Conservation (phyloP, 2,329 filamentous ascomycete species). For the Thelonectria blattea region DNA sequence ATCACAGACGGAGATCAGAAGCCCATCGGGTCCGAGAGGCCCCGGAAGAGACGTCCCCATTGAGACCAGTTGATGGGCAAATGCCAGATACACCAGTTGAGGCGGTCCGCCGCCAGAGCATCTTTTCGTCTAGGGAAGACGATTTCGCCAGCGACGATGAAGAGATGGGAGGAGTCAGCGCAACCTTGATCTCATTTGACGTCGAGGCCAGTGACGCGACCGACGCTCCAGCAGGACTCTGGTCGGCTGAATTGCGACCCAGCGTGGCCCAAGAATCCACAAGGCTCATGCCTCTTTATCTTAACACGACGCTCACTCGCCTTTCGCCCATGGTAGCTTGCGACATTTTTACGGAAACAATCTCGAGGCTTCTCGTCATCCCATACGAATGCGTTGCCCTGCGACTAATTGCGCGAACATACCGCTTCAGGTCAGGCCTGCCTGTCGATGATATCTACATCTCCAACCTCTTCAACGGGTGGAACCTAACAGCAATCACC, state of each 20-base stretch:
- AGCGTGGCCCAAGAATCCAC: slow-evolving; percentile 47
- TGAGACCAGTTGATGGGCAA: slow-evolving; percentile 41
- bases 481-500: slow-evolving; percentile 48
- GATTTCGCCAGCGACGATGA: slow-evolving; percentile 64
- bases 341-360: slow-evolving; percentile 53
- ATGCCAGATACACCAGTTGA: slow-evolving; percentile 40
- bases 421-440: slow-evolving; percentile 47
- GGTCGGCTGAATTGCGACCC: slow-evolving; percentile 65
- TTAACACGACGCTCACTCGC: slow-evolving; percentile 57
- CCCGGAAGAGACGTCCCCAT: slow-evolving; percentile 35
- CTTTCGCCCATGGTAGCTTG: slow-evolving; percentile 56
- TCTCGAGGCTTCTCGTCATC: slow-evolving; percentile 50
- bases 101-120: slow-evolving; percentile 51
- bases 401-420: slow-evolving; percentile 52
- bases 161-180: slow-evolving; percentile 59
- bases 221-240: slow-evolving; percentile 58
- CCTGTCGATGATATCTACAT: slow-evolving; percentile 48
- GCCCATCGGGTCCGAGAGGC: slow-evolving; percentile 31
- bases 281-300: slow-evolving; percentile 45
- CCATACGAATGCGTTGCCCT: slow-evolving; percentile 56
- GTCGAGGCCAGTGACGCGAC: slow-evolving; percentile 62
- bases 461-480: slow-evolving; percentile 43
- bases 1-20: slow-evolving; percentile 27
- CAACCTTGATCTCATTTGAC: slow-evolving; percentile 66
- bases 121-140: slow-evolving; percentile 55